These are phyloP conservation scores for Diaporthe nobilis DNA, from an alignment of 2,329 filamentous ascomycete genomes.

Conservation along the genomic window DNA sequence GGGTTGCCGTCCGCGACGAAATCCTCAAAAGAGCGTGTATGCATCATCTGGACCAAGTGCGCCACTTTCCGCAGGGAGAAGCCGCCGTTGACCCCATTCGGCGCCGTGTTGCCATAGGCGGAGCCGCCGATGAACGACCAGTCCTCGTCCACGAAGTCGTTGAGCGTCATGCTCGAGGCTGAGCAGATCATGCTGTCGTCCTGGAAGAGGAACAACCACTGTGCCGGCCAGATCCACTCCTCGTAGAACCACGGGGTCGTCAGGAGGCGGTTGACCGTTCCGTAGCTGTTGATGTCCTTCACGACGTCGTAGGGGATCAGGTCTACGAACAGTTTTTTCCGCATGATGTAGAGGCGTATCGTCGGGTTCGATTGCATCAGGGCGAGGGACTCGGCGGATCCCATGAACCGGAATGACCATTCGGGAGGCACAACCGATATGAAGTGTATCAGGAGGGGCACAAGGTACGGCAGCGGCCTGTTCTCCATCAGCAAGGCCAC, in stretches of 20 bases:
- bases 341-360: constrained; percentile 50
- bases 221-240: constrained; percentile 60
- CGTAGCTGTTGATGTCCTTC: constrained; percentile 59
- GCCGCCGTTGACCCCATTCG: constrained; percentile 59
- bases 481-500: constrained; percentile 69
- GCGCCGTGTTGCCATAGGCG: background rate
- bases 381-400: constrained; percentile 60
- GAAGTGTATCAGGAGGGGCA: constrained; percentile 68
- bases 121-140: constrained; percentile 51
- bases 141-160: constrained; percentile 66
- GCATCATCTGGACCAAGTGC: constrained; percentile 64
- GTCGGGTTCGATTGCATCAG: constrained; percentile 40
- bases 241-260: constrained; percentile 68
- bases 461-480: constrained; percentile 62
- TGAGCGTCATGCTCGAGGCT: constrained; percentile 60
- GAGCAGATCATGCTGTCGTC: constrained; percentile 70
- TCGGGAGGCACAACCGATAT: constrained; percentile 68
- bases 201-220: constrained; percentile 69
- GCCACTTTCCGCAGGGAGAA: constrained; percentile 66
- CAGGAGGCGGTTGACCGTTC: constrained; percentile 66
- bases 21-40: constrained; percentile 57
- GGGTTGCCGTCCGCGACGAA: constrained; percentile 39
- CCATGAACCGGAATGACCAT: constrained; percentile 71
- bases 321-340: constrained; percentile 64
- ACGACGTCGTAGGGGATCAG: constrained; percentile 65